Evolutionary conservation across 176 grass and related monocot species (phyloP).

Genomic region (Eremochloa ophiuroides): DNA sequence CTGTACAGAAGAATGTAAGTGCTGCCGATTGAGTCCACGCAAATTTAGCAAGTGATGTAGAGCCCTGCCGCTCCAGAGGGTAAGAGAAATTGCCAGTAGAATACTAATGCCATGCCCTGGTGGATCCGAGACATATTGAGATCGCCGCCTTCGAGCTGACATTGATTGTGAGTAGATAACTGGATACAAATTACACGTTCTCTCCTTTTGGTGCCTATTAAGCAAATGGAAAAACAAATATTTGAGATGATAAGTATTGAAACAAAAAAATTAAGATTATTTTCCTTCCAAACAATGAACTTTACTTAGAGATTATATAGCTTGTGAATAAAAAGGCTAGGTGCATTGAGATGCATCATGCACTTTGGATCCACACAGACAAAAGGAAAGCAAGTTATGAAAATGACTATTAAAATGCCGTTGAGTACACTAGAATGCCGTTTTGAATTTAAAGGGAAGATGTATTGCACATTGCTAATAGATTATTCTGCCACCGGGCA

Average conservation of each 20-base stretch:
- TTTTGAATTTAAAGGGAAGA: background rate
- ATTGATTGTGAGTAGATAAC: conserved; percentile 15
- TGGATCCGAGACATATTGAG: conserved; percentile 38
- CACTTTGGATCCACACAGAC: background rate
- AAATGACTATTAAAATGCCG: background rate
- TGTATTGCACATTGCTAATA: background rate
- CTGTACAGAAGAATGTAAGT: conserved; percentile 41
- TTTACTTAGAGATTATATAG: background rate
- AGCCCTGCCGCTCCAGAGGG: background rate
- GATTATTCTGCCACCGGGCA: background rate
- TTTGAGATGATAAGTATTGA: background rate
- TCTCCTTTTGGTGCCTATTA: conserved; percentile 22
- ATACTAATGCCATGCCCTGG: conserved; percentile 48
- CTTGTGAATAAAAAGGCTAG: background rate
- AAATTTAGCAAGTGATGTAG: background rate
- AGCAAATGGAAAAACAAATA: background rate
- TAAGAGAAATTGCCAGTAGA: conserved; percentile 10
- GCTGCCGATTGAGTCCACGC: background rate
- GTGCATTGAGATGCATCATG: background rate
- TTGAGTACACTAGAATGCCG: background rate
- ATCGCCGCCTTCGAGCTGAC: conserved; percentile 54
- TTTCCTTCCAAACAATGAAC: background rate
- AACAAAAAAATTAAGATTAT: background rate
- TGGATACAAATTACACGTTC: conserved; percentile 30
- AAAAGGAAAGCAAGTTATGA: background rate